Percentiles rank a stretch among this genome's conserved stretches.
Conservation (phyloP, 345 rosid species). For the Limnanthes douglasii region DNA sequence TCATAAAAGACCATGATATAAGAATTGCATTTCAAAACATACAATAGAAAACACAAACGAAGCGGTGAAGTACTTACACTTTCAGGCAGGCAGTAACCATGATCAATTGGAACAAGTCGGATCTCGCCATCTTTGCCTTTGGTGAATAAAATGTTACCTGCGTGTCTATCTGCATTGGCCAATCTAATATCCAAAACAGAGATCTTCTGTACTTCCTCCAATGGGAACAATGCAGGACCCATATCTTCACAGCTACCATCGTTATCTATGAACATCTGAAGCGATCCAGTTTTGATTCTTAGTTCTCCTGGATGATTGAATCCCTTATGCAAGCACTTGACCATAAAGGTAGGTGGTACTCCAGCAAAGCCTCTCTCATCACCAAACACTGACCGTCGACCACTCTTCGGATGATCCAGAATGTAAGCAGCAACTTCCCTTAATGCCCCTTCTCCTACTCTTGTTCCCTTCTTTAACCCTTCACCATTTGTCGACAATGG, state of each 20-base stretch:
- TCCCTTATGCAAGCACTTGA: conserved; percentile 56
- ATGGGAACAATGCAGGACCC: conserved; percentile 63
- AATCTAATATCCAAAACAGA: conserved; percentile 79
- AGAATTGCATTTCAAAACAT: too few relatives aligned
- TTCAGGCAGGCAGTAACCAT: conserved; percentile 91
- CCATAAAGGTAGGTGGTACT: conserved; percentile 69
- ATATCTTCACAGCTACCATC: conserved; percentile 81
- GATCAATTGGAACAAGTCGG: conserved; percentile 65
- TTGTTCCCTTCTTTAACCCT: conserved; percentile 88
- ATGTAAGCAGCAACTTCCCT: conserved; percentile 86
- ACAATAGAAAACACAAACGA: not conserved
- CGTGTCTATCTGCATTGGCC: conserved; percentile 86
- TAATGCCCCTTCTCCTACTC: conserved; percentile 74
- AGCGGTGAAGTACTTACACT: conserved; percentile 25
- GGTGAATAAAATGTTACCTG: conserved; percentile 61
- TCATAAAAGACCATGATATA: too few relatives aligned
- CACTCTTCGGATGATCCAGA: conserved; percentile 54
- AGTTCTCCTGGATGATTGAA: conserved; percentile 48
- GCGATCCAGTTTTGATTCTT: conserved; percentile 50
- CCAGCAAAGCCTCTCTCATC: conserved; percentile 59
- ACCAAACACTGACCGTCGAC: conserved; percentile 10
- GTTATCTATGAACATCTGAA: conserved; percentile 71
- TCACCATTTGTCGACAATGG: conserved; percentile 55
- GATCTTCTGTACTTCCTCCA: conserved; percentile 75
- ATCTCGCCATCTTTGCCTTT: conserved; percentile 29